A percentile compares a stretch with the other conserved stretches of the same genome.
Conservation (phyloP, 352 stramenopile species). For the Detonula confervacea region DNA sequence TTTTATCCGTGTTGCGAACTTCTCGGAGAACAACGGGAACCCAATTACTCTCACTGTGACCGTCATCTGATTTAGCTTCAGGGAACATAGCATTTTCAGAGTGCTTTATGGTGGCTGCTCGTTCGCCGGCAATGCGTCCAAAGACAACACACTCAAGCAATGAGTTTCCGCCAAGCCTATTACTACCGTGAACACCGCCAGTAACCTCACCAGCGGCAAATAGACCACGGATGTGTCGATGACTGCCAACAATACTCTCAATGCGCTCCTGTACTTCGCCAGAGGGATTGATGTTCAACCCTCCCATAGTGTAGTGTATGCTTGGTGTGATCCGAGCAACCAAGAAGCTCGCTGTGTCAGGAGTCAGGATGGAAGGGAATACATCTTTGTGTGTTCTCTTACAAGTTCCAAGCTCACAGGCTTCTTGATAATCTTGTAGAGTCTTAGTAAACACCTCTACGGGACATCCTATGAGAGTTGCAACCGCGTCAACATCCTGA, state of each 20-base stretch:
- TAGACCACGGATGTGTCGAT: slow-evolving; percentile 87
- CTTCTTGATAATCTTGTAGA: slow-evolving; percentile 41
- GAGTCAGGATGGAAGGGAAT: slow-evolving; percentile 18
- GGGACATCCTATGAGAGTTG: slow-evolving; percentile 39
- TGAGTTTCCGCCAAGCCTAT: slow-evolving; percentile 84
- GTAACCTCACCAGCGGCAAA: slow-evolving; percentile 93
- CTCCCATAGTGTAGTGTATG: slow-evolving; percentile 89
- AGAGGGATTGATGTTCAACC: slow-evolving; percentile 88
- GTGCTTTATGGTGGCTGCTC: slow-evolving; percentile 53
- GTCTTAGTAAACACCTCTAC: slow-evolving; percentile 19
- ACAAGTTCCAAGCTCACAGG: slow-evolving; percentile 21
- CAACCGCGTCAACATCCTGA: slow-evolving; percentile 32
- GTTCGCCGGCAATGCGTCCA: slow-evolving; percentile 71
- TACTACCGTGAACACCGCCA: slow-evolving; percentile 92
- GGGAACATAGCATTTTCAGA: slow-evolving; percentile 28
- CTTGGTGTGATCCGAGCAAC: slow-evolving; percentile 84
- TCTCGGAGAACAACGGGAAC: slow-evolving; percentile 53
- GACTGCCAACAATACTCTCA: slow-evolving; percentile 66
- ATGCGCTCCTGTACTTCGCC: slow-evolving; percentile 85
- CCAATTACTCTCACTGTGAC: slow-evolving; percentile 42
- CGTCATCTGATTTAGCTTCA: slow-evolving; percentile 27
- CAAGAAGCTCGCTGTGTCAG: slow-evolving; percentile 70
- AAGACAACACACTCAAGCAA: slow-evolving; percentile 82
- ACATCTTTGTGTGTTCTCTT: slow-evolving; percentile 33
- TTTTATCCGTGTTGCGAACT: slow-evolving; percentile 62